phyloP scores from a whole-genome alignment of 164 flowering plant species.

The Vitis rotundifolia region DNA sequence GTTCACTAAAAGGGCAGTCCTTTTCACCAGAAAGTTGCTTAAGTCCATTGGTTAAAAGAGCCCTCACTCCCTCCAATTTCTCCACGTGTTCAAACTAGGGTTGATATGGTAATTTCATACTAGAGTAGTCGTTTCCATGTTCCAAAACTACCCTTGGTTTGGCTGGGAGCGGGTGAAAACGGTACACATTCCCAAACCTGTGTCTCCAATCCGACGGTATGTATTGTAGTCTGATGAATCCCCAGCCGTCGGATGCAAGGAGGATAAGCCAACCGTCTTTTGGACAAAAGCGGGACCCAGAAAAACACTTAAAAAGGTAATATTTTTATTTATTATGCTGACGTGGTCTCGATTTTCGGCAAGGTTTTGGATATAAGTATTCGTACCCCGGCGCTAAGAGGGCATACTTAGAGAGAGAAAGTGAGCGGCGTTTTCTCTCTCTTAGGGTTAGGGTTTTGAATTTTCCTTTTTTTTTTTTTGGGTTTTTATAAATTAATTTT shows the following conservation, averaged over 20 bases:
- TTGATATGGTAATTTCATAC: too few relatives aligned
- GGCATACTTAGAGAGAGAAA: not conserved
- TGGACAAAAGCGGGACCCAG: not conserved
- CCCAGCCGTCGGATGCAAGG: not conserved
- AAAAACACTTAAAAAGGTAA: not conserved
- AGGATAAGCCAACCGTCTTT: not conserved
- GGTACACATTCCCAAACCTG: too few relatives aligned
- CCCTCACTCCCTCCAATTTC: not conserved
- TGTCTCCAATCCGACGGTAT: not conserved
- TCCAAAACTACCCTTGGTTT: too few relatives aligned
- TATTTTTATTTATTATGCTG: not conserved
- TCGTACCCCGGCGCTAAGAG: not conserved
- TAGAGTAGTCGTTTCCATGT: too few relatives aligned
- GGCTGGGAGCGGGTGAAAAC: too few relatives aligned
- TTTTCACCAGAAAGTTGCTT: not conserved
- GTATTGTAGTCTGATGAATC: not conserved
- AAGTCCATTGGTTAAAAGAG: not conserved
- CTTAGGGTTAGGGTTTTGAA: conserved; percentile 10
- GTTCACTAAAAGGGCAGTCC: not conserved
- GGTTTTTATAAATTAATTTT: too few relatives aligned
- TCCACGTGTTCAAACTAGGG: too few relatives aligned
- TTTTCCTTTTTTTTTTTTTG: too few relatives aligned
- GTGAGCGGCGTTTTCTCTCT: not conserved
- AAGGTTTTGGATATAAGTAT: not conserved
- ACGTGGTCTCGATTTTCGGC: conserved; percentile 1